These are phyloP conservation scores for Ophiocordyceps camponoti-saundersi DNA, from an alignment of 2,329 filamentous ascomycete species.

Conservation along the genomic window DNA sequence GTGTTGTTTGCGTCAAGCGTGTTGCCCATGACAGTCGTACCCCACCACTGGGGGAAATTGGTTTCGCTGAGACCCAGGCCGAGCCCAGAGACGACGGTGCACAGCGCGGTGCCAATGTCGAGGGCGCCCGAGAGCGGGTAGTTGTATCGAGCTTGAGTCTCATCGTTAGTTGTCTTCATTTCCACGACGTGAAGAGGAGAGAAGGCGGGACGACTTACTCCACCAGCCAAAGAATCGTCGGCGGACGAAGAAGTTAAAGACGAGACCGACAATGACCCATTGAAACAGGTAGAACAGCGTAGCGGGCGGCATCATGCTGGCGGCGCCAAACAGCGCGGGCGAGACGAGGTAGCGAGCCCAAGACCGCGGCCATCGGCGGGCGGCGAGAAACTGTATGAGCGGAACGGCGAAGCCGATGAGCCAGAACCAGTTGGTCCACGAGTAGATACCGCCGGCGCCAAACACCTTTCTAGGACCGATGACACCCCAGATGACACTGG, in stretches of 20 bases:
- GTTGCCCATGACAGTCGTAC: conserved; percentile 10
- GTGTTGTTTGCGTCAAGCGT: conserved; percentile 13
- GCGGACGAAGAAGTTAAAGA: conserved; percentile 37
- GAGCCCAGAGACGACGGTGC: conserved; percentile 33
- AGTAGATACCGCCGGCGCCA: conserved; percentile 23
- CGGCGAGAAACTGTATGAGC: conserved; percentile 28
- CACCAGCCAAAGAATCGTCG: conserved; percentile 36
- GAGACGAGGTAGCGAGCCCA: conserved; percentile 31
- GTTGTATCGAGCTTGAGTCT: conserved; percentile 25
- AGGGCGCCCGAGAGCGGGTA: conserved; percentile 41
- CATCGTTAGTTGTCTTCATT: neutral
- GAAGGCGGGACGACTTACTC: conserved; percentile 17
- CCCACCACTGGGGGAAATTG: conserved; percentile 32
- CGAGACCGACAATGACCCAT: conserved; percentile 35
- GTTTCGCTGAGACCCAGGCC: conserved; percentile 27
- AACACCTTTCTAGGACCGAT: conserved; percentile 26
- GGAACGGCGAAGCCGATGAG: conserved; percentile 32
- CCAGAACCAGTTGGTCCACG: conserved; percentile 36
- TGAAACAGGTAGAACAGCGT: conserved; percentile 36
- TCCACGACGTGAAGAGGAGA: neutral
- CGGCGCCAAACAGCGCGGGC: conserved; percentile 34
- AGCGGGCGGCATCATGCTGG: conserved; percentile 33
- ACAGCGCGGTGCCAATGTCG: conserved; percentile 40
- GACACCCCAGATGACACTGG: conserved; percentile 43
- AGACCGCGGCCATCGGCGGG: conserved; percentile 27